Base-by-base conservation (phyloP, 2,329 filamentous ascomycete genomes). In the Neoarthrinium moseri region DNA sequence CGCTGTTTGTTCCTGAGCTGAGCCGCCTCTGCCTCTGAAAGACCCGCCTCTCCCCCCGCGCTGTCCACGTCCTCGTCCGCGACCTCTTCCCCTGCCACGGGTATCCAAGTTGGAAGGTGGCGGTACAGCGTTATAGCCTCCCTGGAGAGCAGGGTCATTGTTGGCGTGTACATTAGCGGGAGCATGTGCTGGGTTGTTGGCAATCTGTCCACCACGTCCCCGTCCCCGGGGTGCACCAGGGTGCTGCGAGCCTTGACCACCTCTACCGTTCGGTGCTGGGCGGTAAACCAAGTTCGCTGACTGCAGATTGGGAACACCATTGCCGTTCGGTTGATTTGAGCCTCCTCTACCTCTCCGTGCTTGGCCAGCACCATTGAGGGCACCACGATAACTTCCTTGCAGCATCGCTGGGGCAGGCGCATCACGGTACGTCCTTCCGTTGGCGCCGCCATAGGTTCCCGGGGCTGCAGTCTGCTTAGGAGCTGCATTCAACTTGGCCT, bases 91-190 rank as follows among this genome's bases (percentile, higher is more conserved):
- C 29, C 65, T 51, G 30, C 63, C 68, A 18, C 66, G 58, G 15
- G 67, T 57, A 51, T 84, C 75, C 11, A 87, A 65, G 34, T 62
- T 75, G 2, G 77, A 64, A 1, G 85, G 84, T 18, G 84, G 85
- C 23, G 81, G 80, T 6, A 84, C 78, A 13, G 75, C 75, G 47
- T 73, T 74, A 56, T 80, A 85, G 10, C 13, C 29, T 12, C 27
- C 27, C 15, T 33, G 24, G 13, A 26, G 6, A 4, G 32, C 26
- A 22, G 20, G 7, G n/a, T 43, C 74, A 47, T 72, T 74, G 56
- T 80, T 84, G 5, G 33, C 35, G 45, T 51, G 39, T 26, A 56
- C 62, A 42, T 65, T 61, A 21, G 49, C 48, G n/a, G 46, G 48
- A 37, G 50, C 23, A 48, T 45, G 35, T 45, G 37, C 45, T 38